These are phyloP conservation scores for Teratosphaeria nubilosa DNA, from an alignment of 2,329 filamentous ascomycete genomes.

Conservation along the genomic window DNA sequence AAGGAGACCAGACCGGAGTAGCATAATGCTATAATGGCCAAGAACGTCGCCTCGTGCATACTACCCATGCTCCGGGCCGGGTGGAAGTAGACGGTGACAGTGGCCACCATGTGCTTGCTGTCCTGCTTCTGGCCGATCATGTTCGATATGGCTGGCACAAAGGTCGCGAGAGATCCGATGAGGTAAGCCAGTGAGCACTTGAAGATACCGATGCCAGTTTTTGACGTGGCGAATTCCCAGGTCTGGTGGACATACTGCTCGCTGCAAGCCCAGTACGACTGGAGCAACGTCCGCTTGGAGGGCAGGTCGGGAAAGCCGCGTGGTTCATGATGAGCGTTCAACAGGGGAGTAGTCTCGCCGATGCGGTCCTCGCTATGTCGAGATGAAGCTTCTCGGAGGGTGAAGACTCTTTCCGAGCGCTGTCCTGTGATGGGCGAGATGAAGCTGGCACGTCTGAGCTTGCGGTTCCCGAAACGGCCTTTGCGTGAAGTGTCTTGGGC, in stretches of 20 bases:
- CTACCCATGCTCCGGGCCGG: slow-evolving; percentile 76
- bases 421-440: slow-evolving; percentile 80
- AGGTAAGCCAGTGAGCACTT: slow-evolving; percentile 90
- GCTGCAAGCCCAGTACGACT: slow-evolving; percentile 3
- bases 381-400: slow-evolving; percentile 48
- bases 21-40: slow-evolving; percentile 65
- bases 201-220: slow-evolving; percentile 67
- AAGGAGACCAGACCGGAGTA: slow-evolving; percentile 70
- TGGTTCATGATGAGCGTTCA: slow-evolving; percentile 2
- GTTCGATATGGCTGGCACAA: slow-evolving; percentile 60
- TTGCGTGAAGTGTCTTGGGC: not conserved
- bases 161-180: slow-evolving; percentile 75
- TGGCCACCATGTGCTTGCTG: slow-evolving; percentile 88
- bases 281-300: not conserved
- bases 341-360: slow-evolving; percentile 27
- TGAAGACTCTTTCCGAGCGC: slow-evolving; percentile 70
- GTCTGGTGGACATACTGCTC: not conserved
- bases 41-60: slow-evolving; percentile 75
- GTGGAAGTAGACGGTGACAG: slow-evolving; percentile 90
- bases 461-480: slow-evolving; percentile 6
- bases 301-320: not conserved
- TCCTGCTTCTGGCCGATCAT: slow-evolving; percentile 68
- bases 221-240: slow-evolving; percentile 53
- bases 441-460: slow-evolving; percentile 70
- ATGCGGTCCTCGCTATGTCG: slow-evolving; percentile 26